These are phyloP conservation scores for Pseudoneurospora amorphoporcata DNA, from an alignment of 495 filamentous ascomycete species.

Conservation along the genomic window DNA sequence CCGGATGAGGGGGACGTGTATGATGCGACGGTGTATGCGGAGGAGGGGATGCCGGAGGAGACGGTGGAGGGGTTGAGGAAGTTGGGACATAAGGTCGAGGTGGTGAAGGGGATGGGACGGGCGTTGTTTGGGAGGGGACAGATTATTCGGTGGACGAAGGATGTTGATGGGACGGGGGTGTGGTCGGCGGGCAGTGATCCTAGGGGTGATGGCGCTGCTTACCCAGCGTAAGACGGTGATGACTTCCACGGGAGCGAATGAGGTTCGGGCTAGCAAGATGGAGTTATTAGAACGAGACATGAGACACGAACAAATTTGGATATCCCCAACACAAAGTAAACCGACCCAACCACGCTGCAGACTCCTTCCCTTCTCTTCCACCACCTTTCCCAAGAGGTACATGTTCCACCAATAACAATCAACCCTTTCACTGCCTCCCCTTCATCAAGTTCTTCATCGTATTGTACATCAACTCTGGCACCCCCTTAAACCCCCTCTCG, in stretches of 20 bases:
- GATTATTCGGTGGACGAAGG: slow-evolving; percentile 58
- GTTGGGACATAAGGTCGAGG: slow-evolving; percentile 64
- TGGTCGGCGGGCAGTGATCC: slow-evolving; percentile 83
- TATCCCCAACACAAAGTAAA: background rate
- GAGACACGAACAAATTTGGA: background rate
- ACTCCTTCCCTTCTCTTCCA: background rate
- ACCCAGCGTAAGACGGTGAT: slow-evolving; percentile 38
- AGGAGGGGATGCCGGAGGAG: slow-evolving; percentile 69
- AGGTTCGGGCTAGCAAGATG: background rate
- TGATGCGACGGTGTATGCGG: slow-evolving; percentile 53
- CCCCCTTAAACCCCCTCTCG: slow-evolving; percentile 50
- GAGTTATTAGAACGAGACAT: background rate
- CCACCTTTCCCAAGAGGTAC: background rate
- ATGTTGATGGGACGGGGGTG: slow-evolving; percentile 60
- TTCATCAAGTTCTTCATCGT: slow-evolving; percentile 67
- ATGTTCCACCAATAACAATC: background rate
- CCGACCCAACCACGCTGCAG: background rate
- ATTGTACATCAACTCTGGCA: slow-evolving; percentile 66
- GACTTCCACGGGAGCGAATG: background rate
- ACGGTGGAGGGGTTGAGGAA: slow-evolving; percentile 53
- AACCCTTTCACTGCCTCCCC: slow-evolving; percentile 7
- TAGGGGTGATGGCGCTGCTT: slow-evolving; percentile 77
- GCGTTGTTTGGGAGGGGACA: slow-evolving; percentile 83
- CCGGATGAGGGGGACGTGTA: slow-evolving; percentile 34
- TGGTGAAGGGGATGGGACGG: slow-evolving; percentile 57